Evolutionary conservation across 83 land plant species (phyloP), one percentile per base, ranked within the genome.

Genomic region (Thuja plicata): DNA sequence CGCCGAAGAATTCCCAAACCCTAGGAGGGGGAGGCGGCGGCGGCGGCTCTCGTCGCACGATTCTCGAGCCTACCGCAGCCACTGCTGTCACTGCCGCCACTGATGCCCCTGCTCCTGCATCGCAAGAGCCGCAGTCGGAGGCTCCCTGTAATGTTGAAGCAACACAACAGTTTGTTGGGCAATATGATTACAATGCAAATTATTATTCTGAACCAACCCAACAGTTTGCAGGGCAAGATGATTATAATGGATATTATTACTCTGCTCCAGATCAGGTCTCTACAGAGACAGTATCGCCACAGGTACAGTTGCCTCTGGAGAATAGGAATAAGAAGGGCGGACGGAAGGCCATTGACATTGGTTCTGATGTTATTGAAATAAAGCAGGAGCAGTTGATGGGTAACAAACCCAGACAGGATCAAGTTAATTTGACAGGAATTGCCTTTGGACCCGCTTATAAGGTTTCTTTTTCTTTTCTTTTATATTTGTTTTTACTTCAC

Each of bases 401-500:
- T 66, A 91, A 95, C 52, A 86, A 95, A 57, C 96, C 96, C 8
- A 89, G 95, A 82, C 90, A 95, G 91, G 95, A 94, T 74, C 93
- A 93, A 89, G 88, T 76, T 62, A 95, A 95, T 79, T 12, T 90
- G 55, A 95, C 96, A 48, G 95, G 96, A 35, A 91, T 92, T 38
- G 96, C 96, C 43, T 95, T 95, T 87, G 96, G 96, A 13, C 96
- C 96, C 34, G 87, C 95, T 77, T 92, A 95, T 87, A 93, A 92
- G 96, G 96, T 95, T 88, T 15, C 41, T 35, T 37, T 24, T 73
- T 41, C 50, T 54, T 54, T 54, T 54, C 57, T 54, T 54, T 54
- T 3, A 15, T 3, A 17, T 16, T 19, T 3, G 17, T 54, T 54
- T 41, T 19, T 17, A 6, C 24, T 21, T 35, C 11, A 15, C 19